A percentile compares a stretch with the other conserved stretches of the same genome.
These are phyloP conservation scores for Xanthoconium purpureum DNA, from an alignment of 768 basidiomycete genomes.

Conservation along the genomic window DNA sequence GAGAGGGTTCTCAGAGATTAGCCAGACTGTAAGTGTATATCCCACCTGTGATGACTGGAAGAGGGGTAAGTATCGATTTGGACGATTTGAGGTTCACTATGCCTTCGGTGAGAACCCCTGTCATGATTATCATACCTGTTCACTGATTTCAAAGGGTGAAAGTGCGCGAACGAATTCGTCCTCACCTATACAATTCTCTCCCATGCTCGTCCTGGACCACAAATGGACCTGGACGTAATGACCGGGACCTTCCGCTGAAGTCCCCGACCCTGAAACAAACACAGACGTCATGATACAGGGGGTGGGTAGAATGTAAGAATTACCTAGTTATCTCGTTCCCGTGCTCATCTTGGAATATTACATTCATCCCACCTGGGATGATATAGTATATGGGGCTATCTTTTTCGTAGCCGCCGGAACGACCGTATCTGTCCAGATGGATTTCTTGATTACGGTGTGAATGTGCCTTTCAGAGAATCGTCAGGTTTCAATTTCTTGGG, in stretches of 20 bases:
- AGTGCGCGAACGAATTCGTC: neutral
- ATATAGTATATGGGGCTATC: constrained; percentile 51
- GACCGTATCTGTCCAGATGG: constrained; percentile 22
- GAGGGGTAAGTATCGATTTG: constrained; percentile 21
- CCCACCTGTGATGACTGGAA: constrained; percentile 21
- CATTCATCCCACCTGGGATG: constrained; percentile 60
- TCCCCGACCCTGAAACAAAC: constrained; percentile 47
- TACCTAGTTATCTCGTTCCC: constrained; percentile 66
- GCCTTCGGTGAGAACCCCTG: constrained; percentile 21
- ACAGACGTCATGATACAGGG: neutral
- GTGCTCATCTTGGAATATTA: constrained; percentile 64
- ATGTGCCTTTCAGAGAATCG: constrained; percentile 17
- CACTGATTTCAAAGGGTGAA: constrained; percentile 1
- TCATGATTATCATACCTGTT: constrained; percentile 28
- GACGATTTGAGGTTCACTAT: constrained; percentile 28
- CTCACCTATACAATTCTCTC: constrained; percentile 54
- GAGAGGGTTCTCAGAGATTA: constrained; percentile 6
- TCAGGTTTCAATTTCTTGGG: constrained; percentile 4
- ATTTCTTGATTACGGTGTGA: constrained; percentile 25
- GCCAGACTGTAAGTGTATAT: neutral
- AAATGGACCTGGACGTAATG: constrained; percentile 39
- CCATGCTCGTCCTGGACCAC: constrained; percentile 61
- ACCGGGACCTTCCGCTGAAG: constrained; percentile 34
- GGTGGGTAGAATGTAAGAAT: neutral
- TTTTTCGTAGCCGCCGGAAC: constrained; percentile 15